Evolutionary conservation across 257 asterid genomes (phyloP), one percentile per base, ranked within the genome.

Genomic region (Solanum etuberosum): DNA sequence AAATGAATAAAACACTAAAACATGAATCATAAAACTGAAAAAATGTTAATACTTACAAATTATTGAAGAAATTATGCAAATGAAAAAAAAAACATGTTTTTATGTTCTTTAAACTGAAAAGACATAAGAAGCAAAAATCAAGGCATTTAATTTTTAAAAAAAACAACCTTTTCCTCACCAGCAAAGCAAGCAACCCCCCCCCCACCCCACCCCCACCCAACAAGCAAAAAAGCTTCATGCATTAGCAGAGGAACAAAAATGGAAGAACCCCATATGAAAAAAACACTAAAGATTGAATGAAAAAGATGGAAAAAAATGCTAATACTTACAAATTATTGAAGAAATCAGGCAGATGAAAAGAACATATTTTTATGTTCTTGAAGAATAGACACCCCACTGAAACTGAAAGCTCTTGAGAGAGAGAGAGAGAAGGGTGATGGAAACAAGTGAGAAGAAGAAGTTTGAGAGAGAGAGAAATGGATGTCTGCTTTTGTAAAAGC

Each of bases 401-500:
- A 81, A 43, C 68, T 21, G 9, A 59, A 61, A 80, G 83, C 25
- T 27, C 3, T 77, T 37, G 78, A 80, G 88, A 83, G 85, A 61
- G 68, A 89, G 65, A 59, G 29, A 59, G 16, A 65, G 11, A 65
- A 84, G 89, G 74, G 35, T 83, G 78, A 70, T 68, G 81, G 88
- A 90, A 90, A 25, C 35, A 88, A 40, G 87, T 86, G 23, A 83
- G 90, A 83, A 86, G 91, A 88, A 90, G 92, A 77, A 63, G 88
- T 89, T 83, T 42, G 83, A 65, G 54, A 77, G 88, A 70, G 86
- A 71, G 73, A 87, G 90, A 88, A 77, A 76, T 86, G 88, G 42
- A 48, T 89, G 93, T 88, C 89, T 83, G 92, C 96, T 94, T 94
- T 96, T 83, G 40, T 72, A 87, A 96, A 96, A 93, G 98, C 94